Base-by-base conservation (phyloP, 257 asterid genomes). In the Scutellaria galericulata region DNA sequence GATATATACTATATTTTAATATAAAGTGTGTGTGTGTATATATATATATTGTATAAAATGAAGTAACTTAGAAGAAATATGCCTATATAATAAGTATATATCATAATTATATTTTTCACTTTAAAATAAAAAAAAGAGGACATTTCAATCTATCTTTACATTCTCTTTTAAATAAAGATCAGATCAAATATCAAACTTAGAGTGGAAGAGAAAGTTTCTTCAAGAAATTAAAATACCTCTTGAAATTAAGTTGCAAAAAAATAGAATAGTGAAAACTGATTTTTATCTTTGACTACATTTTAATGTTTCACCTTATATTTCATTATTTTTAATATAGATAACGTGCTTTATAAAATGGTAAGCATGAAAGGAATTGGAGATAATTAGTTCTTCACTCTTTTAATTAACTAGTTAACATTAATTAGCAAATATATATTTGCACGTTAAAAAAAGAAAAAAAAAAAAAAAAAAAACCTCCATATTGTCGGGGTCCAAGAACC, bases 121-220 rank as follows among this genome's bases (percentile, higher is more conserved):
- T 15, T 0, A 0, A 8, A 42, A 40, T 41, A 18, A 41, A 18
- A 20, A 63, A 63, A 1, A 1, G 40, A 45, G 45, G 41, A 50
- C 37, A 35, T 52, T 15, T 54, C 37, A 14, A 68, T 52, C 7
- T n/a, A 15, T 68, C 24, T 20, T 7, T 14, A 10, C 18, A 56
- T 42, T 42, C n/a, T 44, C 65, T 56, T 70, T 44, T n/a, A 14
- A 22, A 70, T 18, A 27, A 35, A 53, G 53, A 18, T 0, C 18
- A 53, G 54, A 68, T 10, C 40, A 53, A 52, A 39, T 1, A 52
- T 15, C 7, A 53, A 20, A 53, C 66, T 44, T 57, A 57, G 75
- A 56, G 75, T 70, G 57, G 66, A 70, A 56, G 46, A 56, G 27
- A 70, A 9, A 18, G n/a, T 69, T 41, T 22, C 31, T 68, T 12